A percentile compares a stretch with the other conserved stretches of the same genome.
Conservation (phyloP, 805 yeast species). For the Myxozyma udenii region DNA sequence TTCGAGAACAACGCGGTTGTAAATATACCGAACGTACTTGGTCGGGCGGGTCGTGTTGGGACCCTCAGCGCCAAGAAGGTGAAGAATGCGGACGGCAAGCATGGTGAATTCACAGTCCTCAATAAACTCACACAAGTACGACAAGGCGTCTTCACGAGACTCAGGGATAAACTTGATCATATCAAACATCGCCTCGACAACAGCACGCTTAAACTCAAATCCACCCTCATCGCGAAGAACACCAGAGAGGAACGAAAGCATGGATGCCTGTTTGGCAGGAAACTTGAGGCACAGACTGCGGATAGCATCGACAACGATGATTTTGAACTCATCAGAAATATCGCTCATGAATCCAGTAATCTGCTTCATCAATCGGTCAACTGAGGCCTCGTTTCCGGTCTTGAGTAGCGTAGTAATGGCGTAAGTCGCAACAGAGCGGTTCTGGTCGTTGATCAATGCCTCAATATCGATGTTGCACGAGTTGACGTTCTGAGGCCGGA, state of each 20-base stretch:
- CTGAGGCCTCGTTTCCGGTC: conserved; percentile 87
- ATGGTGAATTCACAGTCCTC: conserved; percentile 98
- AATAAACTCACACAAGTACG: conserved; percentile 89
- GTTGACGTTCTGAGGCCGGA: conserved; percentile 66
- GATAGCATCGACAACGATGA: conserved; percentile 91
- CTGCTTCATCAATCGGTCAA: conserved; percentile 82
- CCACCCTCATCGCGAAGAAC: conserved; percentile 90
- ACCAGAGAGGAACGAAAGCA: conserved; percentile 77
- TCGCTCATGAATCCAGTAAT: conserved; percentile 88
- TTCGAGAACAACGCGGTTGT: conserved; percentile 93
- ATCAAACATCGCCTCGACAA: conserved; percentile 90
- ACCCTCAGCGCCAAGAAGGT: conserved; percentile 90
- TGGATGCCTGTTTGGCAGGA: conserved; percentile 82
- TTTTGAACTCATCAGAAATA: conserved; percentile 91
- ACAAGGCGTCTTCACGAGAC: conserved; percentile 77
- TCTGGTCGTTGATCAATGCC: conserved; percentile 77
- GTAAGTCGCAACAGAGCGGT: conserved; percentile 90
- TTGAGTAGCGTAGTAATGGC: conserved; percentile 94
- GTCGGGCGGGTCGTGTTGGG: conserved; percentile 84
- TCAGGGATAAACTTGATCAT: conserved; percentile 81
- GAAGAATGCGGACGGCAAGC: conserved; percentile 87
- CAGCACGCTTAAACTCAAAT: conserved; percentile 74
- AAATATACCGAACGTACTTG: conserved; percentile 88
- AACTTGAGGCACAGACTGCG: conserved; percentile 87
- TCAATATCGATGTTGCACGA: conserved; percentile 84